Evolutionary conservation across 1,284 basidiomycete species (phyloP), one percentile per base, ranked within the genome.

Genomic region (Chalciporus sp.): DNA sequence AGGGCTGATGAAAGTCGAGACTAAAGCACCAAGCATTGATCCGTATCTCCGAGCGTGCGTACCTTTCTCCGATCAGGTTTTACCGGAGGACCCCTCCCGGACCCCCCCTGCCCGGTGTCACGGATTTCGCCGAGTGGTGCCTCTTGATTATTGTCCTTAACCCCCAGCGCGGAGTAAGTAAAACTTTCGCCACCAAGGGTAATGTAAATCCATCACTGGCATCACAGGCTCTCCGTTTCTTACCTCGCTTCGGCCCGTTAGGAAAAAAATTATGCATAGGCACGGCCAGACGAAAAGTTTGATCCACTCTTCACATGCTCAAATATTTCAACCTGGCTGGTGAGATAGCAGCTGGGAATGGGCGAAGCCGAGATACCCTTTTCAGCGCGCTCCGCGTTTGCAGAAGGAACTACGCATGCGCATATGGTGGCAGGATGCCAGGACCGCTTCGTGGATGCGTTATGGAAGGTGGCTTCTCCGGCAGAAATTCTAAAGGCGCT

Each of bases 311-410:
- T 67, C 65, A 55, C 65, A 64, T 69, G 56, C 60, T 53, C 53
- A 55, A 53, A 59, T 62, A 59, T 58, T 58, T 55, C 58, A 53
- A 52, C 61, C 41, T 53, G 52, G 47, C 28, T 40, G 52, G 65
- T 55, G 66, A 59, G 64, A 66, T 52, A 51, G 52, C 52, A 58
- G 53, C 63, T 70, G 61, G 58, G 69, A 72, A 68, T 58, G 48
- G 47, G 40, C 51, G 46, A 61, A 45, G 49, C 43, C 52, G 29
- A 62, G 58, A 70, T 57, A 62, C 70, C 69, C 66, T 64, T 72
- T 72, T 70, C 67, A 72, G 67, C 37, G 48, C 45, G 17, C 48
- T 47, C 58, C 49, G 51, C 41, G 48, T 55, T 43, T 51, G 48
- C 47, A 55, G 48, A 67, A 61, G 58, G 50, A 42, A 37, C 39